Evolutionary conservation across 2,329 filamentous ascomycete species (phyloP), one percentile per base, ranked within the genome.

Genomic region (Aspergillus alliaceus): DNA sequence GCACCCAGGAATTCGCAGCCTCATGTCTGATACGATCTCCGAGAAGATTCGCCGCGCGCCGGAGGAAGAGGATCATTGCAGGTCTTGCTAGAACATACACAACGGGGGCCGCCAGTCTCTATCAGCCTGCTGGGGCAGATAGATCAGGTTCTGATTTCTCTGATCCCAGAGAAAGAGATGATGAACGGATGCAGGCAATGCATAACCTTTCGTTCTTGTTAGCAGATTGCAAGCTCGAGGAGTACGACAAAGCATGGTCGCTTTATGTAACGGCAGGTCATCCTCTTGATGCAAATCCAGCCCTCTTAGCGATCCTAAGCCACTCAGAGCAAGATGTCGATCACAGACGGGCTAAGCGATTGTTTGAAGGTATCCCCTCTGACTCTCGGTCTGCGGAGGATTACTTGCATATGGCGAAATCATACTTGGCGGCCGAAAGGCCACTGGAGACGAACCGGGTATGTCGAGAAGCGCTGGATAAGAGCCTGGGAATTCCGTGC

Each of bases 371-470:
- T 3, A 74, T 83, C 25, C 65, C 73, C 3, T 24, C 58, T 1
- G 53, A 71, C 8, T 54, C 73, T 35, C 77, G 80, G 25, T 73
- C 70, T 2, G 62, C 70, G 7, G 69, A 71, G 4, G 76, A 80
- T 52, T 85, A 83, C 64, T 65, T 73, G 51, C 66, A 72, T 39
- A 73, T 78, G 25, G 74, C 80, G 22, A 70, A 71, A 42, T 76
- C 82, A 22, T 75, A 79, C 57, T 60, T 83, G 15, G 46, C 59
- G 25, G 66, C 63, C n/a, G 67, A 79, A 15, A 66, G 73, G 20
- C 69, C 77, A 57, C 57, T 75, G 14, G 72, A 73, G 2, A 73
- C 79, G 11, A 68, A 75, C 11, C 54, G 64, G 14, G 63, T 82
- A n/a, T 78, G 79, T 55, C 61, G 74, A 37, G 69, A 79, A 62